phyloP scores from a whole-genome alignment of 106 monocot genomes.

The Dendrobium officinale region DNA sequence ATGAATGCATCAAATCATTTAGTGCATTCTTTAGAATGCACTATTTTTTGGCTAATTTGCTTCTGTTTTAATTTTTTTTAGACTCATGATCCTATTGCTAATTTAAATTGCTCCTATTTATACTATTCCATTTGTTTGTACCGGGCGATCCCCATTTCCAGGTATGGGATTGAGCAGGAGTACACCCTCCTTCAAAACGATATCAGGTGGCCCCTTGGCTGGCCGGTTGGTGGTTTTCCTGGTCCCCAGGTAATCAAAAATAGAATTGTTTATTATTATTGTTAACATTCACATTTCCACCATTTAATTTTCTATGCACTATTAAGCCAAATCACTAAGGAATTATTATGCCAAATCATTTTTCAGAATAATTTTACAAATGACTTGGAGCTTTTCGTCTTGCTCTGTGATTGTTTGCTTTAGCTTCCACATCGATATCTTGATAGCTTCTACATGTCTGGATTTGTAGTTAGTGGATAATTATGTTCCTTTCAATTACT shows the following conservation, averaged over 20 bases:
- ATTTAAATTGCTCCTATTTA: no score
- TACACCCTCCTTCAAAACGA: constrained; percentile 82
- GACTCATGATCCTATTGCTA: no score
- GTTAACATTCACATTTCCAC: no score
- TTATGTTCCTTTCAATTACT: neutral
- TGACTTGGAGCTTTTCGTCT: neutral
- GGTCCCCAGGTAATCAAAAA: constrained; percentile 59
- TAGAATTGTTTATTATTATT: neutral
- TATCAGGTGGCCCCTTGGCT: constrained; percentile 80
- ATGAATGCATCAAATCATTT: no score
- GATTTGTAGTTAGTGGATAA: neutral
- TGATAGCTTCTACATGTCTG: neutral
- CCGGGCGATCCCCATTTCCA: constrained; percentile 5
- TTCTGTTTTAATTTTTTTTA: no score
- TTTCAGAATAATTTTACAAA: neutral
- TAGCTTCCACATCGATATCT: neutral
- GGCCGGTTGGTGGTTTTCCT: constrained; percentile 81
- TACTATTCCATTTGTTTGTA: neutral
- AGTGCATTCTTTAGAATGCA: no score
- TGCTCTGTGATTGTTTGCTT: neutral
- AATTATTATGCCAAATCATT: no score
- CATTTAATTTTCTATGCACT: no score
- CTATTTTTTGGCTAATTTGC: no score
- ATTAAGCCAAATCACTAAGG: no score
- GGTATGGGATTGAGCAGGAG: constrained; percentile 87